Evolutionary conservation across 1,284 basidiomycete species (phyloP).

Genomic region (Filobasidium uniguttulatum): DNA sequence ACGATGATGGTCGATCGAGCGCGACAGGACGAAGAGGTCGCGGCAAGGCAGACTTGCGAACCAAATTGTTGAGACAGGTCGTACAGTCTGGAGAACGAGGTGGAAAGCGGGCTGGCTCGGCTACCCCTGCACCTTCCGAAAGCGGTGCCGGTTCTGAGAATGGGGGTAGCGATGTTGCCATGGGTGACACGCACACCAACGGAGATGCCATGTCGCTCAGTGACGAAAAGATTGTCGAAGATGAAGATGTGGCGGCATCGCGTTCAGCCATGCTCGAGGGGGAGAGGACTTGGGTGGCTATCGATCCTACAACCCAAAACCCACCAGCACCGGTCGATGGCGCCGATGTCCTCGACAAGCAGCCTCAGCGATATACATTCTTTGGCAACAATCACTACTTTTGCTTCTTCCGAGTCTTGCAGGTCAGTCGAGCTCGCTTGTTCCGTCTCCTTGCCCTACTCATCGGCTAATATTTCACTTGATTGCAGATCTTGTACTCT

Average conservation of each 20-base stretch:
- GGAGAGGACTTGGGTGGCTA: slow-evolving; percentile 40
- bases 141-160: slow-evolving; percentile 9
- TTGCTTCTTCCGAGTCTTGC: slow-evolving; percentile 68
- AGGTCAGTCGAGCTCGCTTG: slow-evolving; percentile 45
- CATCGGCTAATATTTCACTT: background rate
- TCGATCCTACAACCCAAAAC: slow-evolving; percentile 27
- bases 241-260: slow-evolving; percentile 32
- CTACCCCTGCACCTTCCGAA: slow-evolving; percentile 21
- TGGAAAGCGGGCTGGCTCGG: slow-evolving; percentile 39
- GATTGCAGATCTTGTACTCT: slow-evolving; percentile 62
- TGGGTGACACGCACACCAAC: slow-evolving; percentile 17
- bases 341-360: background rate
- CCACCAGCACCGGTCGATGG: slow-evolving; percentile 15
- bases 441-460: slow-evolving; percentile 3
- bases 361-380: slow-evolving; percentile 44
- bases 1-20: slow-evolving; percentile 38
- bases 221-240: slow-evolving; percentile 17
- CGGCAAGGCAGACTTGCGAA: slow-evolving; percentile 52
- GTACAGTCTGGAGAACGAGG: slow-evolving; percentile 39
- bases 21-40: slow-evolving; percentile 28
- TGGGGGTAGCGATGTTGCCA: slow-evolving; percentile 10
- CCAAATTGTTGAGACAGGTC: slow-evolving; percentile 54
- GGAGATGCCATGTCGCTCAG: slow-evolving; percentile 18
- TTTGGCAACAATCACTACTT: slow-evolving; percentile 91
- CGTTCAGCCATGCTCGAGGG: slow-evolving; percentile 25